A percentile compares a stretch with the other conserved stretches of the same genome.
Evolutionary conservation across 2,329 filamentous ascomycete genomes (phyloP).

Genomic region (Bertia moriformis): DNA sequence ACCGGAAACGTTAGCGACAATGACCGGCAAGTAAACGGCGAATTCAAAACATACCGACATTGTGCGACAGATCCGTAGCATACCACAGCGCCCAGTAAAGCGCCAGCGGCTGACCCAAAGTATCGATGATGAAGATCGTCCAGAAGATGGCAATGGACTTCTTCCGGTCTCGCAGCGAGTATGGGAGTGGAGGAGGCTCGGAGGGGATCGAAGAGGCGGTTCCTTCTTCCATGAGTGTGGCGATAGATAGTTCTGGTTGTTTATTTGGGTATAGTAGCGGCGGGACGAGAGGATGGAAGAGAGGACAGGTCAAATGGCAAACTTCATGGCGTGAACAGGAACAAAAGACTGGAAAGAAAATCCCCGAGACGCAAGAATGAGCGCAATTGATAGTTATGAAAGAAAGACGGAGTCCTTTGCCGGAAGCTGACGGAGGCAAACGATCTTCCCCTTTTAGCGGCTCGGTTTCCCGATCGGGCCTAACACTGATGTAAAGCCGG

Average conservation of each 20-base stretch:
- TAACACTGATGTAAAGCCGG: too few relatives aligned
- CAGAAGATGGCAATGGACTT: conserved; percentile 41
- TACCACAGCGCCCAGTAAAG: conserved; percentile 47
- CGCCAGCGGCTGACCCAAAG: conserved; percentile 36
- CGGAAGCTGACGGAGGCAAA: too few relatives aligned
- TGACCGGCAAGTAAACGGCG: conserved; percentile 4
- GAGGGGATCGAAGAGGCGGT: conserved; percentile 8
- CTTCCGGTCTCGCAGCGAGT: conserved; percentile 35
- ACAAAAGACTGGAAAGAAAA: too few relatives aligned
- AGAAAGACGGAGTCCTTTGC: too few relatives aligned
- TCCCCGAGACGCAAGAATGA: too few relatives aligned
- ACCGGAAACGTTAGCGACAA: too few relatives aligned
- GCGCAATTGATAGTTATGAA: too few relatives aligned
- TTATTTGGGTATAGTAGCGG: background rate
- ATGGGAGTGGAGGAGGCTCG: conserved; percentile 34
- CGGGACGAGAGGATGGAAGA: too few relatives aligned
- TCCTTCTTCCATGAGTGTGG: conserved; percentile 16
- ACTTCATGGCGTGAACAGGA: too few relatives aligned
- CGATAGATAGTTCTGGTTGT: background rate
- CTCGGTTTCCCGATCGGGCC: too few relatives aligned
- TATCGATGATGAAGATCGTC: conserved; percentile 40
- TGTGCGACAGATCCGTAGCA: conserved; percentile 30
- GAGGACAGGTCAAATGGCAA: background rate
- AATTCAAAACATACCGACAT: conserved; percentile 15
- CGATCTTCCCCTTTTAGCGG: too few relatives aligned